Conservation (phyloP, 2,329 filamentous ascomycete species). For the Huntiella omanensis region DNA sequence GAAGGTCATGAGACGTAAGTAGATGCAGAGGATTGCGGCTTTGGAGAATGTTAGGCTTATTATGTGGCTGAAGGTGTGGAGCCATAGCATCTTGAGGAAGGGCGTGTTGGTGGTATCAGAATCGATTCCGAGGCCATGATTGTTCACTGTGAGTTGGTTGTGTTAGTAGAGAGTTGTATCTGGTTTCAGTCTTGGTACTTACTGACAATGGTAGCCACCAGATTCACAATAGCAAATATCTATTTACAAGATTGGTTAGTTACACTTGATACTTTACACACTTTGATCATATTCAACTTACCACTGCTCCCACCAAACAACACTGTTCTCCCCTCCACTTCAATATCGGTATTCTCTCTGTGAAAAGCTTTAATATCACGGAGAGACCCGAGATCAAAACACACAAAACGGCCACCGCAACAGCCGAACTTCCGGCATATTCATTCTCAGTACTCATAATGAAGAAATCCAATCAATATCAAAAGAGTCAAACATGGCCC, state of each 20-base stretch:
- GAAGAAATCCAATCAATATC: not conserved
- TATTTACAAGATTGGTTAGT: not conserved
- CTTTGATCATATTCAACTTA: conserved; percentile 6
- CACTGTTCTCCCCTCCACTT: conserved; percentile 20
- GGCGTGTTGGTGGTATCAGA: not conserved
- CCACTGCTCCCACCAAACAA: conserved; percentile 17
- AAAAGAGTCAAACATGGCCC: not conserved
- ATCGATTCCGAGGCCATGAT: conserved; percentile 4
- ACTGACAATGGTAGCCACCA: conserved; percentile 11
- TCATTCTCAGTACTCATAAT: not conserved
- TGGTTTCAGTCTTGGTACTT: not conserved
- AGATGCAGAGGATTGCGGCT: conserved; percentile 14
- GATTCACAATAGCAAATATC: conserved; percentile 8
- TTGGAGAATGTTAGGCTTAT: conserved; percentile 14
- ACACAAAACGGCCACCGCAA: conserved; percentile 12
- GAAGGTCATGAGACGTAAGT: conserved; percentile 15
- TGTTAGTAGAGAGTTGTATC: not conserved
- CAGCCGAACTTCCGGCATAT: conserved; percentile 11
- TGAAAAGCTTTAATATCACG: conserved; percentile 18
- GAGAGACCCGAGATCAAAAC: conserved; percentile 16
- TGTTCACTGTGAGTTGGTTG: conserved; percentile 1
- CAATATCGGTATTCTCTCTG: conserved; percentile 18
- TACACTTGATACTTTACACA: not conserved
- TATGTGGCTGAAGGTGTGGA: conserved; percentile 12
- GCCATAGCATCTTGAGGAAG: conserved; percentile 11